A percentile compares a stretch with the other conserved stretches of the same genome.
Evolutionary conservation across 2,329 filamentous ascomycete species (phyloP).

Genomic region (Anthostomella pinea): DNA sequence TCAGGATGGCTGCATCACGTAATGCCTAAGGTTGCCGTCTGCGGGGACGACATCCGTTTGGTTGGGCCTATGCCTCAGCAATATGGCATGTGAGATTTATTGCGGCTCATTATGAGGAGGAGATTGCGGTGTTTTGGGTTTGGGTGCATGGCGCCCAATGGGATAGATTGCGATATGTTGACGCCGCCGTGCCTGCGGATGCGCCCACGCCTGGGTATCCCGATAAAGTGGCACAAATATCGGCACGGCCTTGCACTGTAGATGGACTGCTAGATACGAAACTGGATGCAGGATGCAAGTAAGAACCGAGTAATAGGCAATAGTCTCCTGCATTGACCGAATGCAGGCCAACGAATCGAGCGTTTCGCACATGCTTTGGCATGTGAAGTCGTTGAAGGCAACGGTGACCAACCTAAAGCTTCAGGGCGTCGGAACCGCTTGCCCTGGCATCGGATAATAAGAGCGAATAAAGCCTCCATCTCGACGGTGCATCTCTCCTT

Average conservation of each 20-base stretch:
- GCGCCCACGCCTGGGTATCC: no score
- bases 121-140: conserved; percentile 7
- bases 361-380: conserved; percentile 13
- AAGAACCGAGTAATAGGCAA: no score
- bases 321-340: conserved; percentile 23
- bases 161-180: conserved; percentile 1
- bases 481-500: no score
- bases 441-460: conserved; percentile 1
- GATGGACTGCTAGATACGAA: no score
- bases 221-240: no score
- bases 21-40: conserved; percentile 17
- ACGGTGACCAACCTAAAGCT: background rate
- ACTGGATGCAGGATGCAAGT: no score
- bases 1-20: conserved; percentile 19
- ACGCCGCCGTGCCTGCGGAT: no score
- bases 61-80: no score
- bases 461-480: no score
- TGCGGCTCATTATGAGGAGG: conserved; percentile 17
- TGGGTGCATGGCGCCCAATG: conserved; percentile 7
- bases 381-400: conserved; percentile 19
- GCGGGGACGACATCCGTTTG: no score
- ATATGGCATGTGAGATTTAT: conserved; percentile 13
- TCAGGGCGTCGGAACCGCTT: background rate
- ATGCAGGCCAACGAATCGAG: conserved; percentile 21
- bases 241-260: no score